These are phyloP conservation scores for Secale cereale DNA, from an alignment of 176 grass and related monocot species.

Conservation along the genomic window DNA sequence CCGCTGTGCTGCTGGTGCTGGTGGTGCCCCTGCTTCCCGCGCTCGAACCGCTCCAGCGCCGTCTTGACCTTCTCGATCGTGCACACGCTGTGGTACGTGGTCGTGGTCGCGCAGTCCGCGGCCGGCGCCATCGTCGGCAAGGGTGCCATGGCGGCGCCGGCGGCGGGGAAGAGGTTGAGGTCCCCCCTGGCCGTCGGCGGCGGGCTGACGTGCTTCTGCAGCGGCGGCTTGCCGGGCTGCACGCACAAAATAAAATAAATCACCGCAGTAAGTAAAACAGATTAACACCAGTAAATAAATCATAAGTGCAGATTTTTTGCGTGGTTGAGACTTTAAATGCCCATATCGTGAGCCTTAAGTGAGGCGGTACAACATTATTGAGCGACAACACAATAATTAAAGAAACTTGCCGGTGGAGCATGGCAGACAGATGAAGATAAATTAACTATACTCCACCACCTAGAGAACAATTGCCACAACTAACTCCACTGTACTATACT, in stretches of 20 bases:
- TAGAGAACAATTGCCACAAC: not conserved
- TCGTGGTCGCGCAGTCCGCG: not conserved
- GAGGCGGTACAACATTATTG: not conserved
- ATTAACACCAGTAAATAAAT: too few species aligned
- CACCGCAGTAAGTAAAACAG: too few species aligned
- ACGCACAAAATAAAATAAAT: not conserved
- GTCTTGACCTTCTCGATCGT: conserved; percentile 84
- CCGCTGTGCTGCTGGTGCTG: conserved; percentile 30
- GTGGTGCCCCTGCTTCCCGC: conserved; percentile 42
- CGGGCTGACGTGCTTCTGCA: conserved; percentile 36
- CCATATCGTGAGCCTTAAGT: not conserved
- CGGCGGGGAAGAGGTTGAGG: conserved; percentile 50
- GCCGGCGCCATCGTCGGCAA: not conserved
- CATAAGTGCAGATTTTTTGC: too few species aligned
- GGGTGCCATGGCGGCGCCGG: not conserved
- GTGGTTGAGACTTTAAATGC: not conserved
- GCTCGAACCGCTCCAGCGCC: conserved; percentile 73
- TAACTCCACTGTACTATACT: too few species aligned
- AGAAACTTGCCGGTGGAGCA: not conserved
- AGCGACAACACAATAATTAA: not conserved
- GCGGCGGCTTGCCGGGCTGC: conserved; percentile 52
- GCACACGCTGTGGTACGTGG: conserved; percentile 86
- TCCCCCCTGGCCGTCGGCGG: conserved; percentile 5
- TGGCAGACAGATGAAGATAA: not conserved
- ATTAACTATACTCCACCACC: not conserved